Conservation (phyloP, 2,329 filamentous ascomycete genomes). For the Aspergillus latus region DNA sequence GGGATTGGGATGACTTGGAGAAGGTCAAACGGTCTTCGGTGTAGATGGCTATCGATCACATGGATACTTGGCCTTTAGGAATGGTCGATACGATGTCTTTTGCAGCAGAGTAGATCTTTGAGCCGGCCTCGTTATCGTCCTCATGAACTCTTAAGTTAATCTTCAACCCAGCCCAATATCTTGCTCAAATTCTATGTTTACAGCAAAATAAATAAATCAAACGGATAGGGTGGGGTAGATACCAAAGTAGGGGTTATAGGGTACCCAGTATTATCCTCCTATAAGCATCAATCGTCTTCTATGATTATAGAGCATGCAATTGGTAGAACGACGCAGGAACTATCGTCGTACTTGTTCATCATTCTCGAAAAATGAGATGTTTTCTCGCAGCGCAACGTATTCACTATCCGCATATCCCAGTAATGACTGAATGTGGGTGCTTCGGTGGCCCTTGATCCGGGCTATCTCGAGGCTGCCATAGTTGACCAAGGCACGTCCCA, state of each 20-base stretch:
- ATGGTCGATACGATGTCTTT: constrained; percentile 1
- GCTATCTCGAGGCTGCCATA: constrained; percentile 84
- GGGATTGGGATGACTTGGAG: not conserved
- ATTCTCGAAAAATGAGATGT: constrained; percentile 69
- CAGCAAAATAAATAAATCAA: not conserved
- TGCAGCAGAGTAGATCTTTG: constrained; percentile 55
- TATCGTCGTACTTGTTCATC: constrained; percentile 21
- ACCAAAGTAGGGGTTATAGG: not conserved
- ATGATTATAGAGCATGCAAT: not conserved
- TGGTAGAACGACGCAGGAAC: not conserved
- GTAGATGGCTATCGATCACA: not conserved
- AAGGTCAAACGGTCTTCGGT: not conserved
- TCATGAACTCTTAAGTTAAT: not conserved
- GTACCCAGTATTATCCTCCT: constrained; percentile 11
- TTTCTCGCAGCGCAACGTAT: constrained; percentile 86
- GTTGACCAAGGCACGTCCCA: constrained; percentile 87
- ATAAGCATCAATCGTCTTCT: constrained; percentile 2
- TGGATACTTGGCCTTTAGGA: not conserved
- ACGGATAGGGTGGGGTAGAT: not conserved
- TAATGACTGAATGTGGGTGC: constrained; percentile 73
- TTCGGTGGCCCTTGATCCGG: constrained; percentile 80
- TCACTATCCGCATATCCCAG: constrained; percentile 93
- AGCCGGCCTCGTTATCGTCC: constrained; percentile 27
- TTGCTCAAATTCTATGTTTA: constrained; percentile 7
- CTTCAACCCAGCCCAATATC: not conserved